Conservation (phyloP, 495 filamentous ascomycete genomes). For the Aspergillus indologenus region DNA sequence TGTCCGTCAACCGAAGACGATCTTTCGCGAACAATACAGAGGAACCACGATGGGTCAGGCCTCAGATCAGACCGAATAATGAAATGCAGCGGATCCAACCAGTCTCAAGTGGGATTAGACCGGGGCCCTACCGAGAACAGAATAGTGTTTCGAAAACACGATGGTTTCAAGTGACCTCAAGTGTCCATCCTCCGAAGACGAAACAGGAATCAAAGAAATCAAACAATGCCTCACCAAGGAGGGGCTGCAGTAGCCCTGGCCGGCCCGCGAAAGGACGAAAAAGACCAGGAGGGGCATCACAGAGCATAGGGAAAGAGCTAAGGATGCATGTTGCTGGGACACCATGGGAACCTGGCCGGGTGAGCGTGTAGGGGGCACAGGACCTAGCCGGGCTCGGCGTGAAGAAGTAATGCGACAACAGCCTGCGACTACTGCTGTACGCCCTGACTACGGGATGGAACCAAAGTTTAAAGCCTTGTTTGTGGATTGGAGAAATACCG, state of each 20-base stretch:
- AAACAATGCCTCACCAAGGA: conserved; percentile 13
- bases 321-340: conserved; percentile 23
- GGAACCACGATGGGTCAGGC: conserved; percentile 16
- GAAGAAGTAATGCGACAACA: conserved; percentile 22
- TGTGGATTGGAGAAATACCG: conserved; percentile 9
- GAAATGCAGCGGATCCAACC: conserved; percentile 21
- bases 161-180: conserved; percentile 27
- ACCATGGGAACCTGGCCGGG: conserved; percentile 15
- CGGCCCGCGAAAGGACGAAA: conserved; percentile 14
- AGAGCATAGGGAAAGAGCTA: conserved; percentile 13
- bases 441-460: conserved; percentile 20
- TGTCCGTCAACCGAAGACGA: conserved; percentile 8
- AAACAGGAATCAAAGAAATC: conserved; percentile 18
- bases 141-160: conserved; percentile 22
- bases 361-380: conserved; percentile 16
- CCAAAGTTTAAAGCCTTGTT: conserved; percentile 9
- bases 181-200: conserved; percentile 20
- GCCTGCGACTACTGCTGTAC: conserved; percentile 26
- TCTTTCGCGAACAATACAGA: conserved; percentile 9
- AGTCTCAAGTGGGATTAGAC: conserved; percentile 21
- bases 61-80: conserved; percentile 14
- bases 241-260: conserved; percentile 18
- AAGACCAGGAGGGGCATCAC: conserved; percentile 18
- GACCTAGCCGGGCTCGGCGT: conserved; percentile 12
- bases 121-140: conserved; percentile 22